A percentile compares a stretch with the other conserved stretches of the same genome.
Conservation (phyloP, 2,329 filamentous ascomycete genomes). For the Colletotrichum tofieldiae region DNA sequence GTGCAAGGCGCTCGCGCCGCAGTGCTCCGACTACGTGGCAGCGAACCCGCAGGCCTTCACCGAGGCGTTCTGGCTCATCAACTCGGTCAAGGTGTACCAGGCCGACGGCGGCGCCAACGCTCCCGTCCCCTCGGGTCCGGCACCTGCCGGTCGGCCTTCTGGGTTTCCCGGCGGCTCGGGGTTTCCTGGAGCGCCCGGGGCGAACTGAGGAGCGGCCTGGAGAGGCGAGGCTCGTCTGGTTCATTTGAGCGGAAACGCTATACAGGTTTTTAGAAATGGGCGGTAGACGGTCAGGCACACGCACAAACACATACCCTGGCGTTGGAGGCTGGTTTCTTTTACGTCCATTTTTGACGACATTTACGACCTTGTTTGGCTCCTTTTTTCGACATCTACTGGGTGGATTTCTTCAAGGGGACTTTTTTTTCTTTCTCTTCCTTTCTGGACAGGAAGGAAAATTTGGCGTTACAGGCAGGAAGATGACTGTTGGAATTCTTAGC, state of each 20-base stretch:
- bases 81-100: constrained; percentile 77
- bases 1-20: constrained; percentile 73
- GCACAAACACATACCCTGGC: not conserved
- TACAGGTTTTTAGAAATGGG: constrained; percentile 14
- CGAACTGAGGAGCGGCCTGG: not conserved
- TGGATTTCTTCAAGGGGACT: constrained; percentile 6
- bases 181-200: not conserved
- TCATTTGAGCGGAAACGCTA: not conserved
- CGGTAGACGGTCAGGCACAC: constrained; percentile 7
- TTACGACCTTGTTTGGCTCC: constrained; percentile 18
- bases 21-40: constrained; percentile 81
- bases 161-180: not conserved
- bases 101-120: constrained; percentile 13
- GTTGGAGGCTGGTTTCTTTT: constrained; percentile 31
- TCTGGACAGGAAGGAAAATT: not conserved
- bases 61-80: constrained; percentile 85
- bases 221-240: not conserved
- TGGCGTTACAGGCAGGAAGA: constrained; percentile 23
- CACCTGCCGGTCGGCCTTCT: not conserved
- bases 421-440: not conserved
- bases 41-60: constrained; percentile 79
- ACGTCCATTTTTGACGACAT: constrained; percentile 21
- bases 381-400: constrained; percentile 28
- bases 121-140: not conserved
- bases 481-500: not conserved